Evolutionary conservation across 768 basidiomycete genomes (phyloP).

Genomic region (Rhodosporidiobolus sp.): DNA sequence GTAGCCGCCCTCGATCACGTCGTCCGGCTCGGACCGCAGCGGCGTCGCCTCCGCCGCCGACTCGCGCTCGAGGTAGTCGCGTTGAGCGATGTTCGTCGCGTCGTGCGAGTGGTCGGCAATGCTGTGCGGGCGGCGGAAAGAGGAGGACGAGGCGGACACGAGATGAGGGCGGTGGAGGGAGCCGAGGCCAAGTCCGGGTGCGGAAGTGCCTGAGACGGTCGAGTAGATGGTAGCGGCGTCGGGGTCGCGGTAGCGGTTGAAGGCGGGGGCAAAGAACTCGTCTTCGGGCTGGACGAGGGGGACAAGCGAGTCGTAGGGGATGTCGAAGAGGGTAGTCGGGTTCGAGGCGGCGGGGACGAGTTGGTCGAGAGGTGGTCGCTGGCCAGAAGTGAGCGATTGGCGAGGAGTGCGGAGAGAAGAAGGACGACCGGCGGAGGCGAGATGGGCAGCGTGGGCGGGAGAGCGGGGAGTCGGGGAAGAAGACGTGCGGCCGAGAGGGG

Average conservation of each 20-base stretch:
- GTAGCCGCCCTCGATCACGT: conserved; percentile 64
- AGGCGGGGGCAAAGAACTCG: conserved; percentile 36
- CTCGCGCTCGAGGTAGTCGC: conserved; percentile 59
- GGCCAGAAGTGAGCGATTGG: conserved; percentile 9
- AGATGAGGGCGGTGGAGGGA: conserved; percentile 12
- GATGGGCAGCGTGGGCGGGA: background rate
- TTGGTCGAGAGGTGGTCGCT: conserved; percentile 18
- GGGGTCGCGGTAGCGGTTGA: conserved; percentile 32
- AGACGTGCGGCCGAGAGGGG: conserved; percentile 21
- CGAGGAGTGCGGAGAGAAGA: conserved; percentile 31
- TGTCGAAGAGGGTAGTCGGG: conserved; percentile 32
- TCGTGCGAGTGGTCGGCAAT: conserved; percentile 22
- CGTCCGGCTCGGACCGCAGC: conserved; percentile 61
- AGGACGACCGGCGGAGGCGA: conserved; percentile 15
- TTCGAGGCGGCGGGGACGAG: background rate
- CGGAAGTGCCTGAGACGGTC: conserved; percentile 26
- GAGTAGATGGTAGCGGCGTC: conserved; percentile 40
- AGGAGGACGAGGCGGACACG: conserved; percentile 6
- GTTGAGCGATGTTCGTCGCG: conserved; percentile 42
- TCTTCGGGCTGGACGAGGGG: conserved; percentile 46
- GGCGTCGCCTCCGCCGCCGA: conserved; percentile 69
- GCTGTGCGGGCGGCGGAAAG: conserved; percentile 16
- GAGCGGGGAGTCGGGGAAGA: conserved; percentile 26
- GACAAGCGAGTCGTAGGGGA: conserved; percentile 47
- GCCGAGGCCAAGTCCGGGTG: conserved; percentile 7